These are phyloP conservation scores for Thalassiosira mediterranea DNA, from an alignment of 352 stramenopile genomes.

Conservation along the genomic window DNA sequence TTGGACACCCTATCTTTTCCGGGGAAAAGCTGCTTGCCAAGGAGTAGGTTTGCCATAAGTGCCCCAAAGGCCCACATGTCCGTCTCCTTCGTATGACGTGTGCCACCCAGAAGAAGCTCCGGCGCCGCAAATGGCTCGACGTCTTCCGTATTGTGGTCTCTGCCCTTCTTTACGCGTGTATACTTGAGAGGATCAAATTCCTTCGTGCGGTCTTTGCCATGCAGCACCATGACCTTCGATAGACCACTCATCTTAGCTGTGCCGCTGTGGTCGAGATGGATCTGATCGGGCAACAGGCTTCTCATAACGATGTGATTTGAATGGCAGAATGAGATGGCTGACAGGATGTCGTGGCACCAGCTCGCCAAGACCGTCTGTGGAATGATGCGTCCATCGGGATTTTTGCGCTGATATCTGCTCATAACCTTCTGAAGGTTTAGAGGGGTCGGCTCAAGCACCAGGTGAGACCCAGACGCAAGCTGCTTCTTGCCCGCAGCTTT, in stretches of 20 bases:
- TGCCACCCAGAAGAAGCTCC: slow-evolving; percentile 77
- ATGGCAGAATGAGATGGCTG: slow-evolving; percentile 78
- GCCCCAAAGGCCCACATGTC: slow-evolving; percentile 81
- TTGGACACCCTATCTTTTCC: slow-evolving; percentile 76
- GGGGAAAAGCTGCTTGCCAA: slow-evolving; percentile 77
- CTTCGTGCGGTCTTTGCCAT: slow-evolving; percentile 56
- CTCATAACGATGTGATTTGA: slow-evolving; percentile 79
- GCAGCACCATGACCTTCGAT: slow-evolving; percentile 71
- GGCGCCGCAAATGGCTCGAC: slow-evolving; percentile 73
- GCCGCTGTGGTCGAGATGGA: slow-evolving; percentile 79
- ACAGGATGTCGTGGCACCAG: slow-evolving; percentile 82
- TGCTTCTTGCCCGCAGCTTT: slow-evolving; percentile 53
- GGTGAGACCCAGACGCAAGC: slow-evolving; percentile 59
- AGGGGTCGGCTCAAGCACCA: slow-evolving; percentile 79
- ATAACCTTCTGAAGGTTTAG: slow-evolving; percentile 79
- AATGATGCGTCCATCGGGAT: slow-evolving; percentile 42
- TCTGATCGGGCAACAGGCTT: slow-evolving; percentile 74
- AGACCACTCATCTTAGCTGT: slow-evolving; percentile 75
- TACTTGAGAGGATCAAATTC: slow-evolving; percentile 59
- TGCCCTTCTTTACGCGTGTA: slow-evolving; percentile 56
- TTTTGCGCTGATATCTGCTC: slow-evolving; percentile 61
- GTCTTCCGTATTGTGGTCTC: slow-evolving; percentile 64
- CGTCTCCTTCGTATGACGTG: slow-evolving; percentile 75
- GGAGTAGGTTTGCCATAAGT: slow-evolving; percentile 74
- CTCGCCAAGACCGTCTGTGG: slow-evolving; percentile 64